These are phyloP conservation scores for Panaeolus cyanescens DNA, from an alignment of 768 basidiomycete species.

Conservation along the genomic window DNA sequence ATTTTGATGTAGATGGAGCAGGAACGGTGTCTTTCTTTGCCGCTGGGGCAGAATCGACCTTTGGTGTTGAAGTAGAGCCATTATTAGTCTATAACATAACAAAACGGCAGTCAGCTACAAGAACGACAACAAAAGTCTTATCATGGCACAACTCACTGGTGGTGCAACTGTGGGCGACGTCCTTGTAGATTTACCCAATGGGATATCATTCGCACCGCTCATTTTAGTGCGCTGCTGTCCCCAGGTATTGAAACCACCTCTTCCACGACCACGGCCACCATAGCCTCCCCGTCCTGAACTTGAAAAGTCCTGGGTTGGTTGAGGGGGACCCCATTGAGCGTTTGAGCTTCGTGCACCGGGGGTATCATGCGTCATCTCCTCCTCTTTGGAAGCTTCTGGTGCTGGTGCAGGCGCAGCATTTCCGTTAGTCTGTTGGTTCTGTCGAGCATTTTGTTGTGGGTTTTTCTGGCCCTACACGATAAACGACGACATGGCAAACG, in stretches of 20 bases:
- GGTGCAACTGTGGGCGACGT: constrained; percentile 28
- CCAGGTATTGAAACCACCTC: constrained; percentile 36
- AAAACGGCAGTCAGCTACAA: not conserved
- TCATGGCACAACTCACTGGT: constrained; percentile 5
- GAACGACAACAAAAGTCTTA: constrained; percentile 11
- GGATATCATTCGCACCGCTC: constrained; percentile 74
- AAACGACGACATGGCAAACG: constrained; percentile 2
- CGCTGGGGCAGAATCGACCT: not conserved
- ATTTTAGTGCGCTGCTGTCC: constrained; percentile 25
- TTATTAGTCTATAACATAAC: not conserved
- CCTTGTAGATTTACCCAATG: constrained; percentile 62
- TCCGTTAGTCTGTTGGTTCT: not conserved
- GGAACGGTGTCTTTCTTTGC: not conserved
- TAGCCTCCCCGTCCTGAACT: constrained; percentile 23
- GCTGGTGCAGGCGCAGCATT: not conserved
- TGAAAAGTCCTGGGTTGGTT: constrained; percentile 7
- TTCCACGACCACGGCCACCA: constrained; percentile 26
- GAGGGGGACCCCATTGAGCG: constrained; percentile 11
- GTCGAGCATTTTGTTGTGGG: not conserved
- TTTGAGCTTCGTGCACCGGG: constrained; percentile 7
- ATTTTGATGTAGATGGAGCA: not conserved
- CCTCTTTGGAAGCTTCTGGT: too few relatives aligned
- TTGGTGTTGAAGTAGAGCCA: not conserved
- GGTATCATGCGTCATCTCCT: not conserved
- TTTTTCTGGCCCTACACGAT: constrained; percentile 12